Evolutionary conservation across 768 basidiomycete genomes (phyloP), one percentile per base, ranked within the genome.

Genomic region (Coprinopsis strossmayeri): DNA sequence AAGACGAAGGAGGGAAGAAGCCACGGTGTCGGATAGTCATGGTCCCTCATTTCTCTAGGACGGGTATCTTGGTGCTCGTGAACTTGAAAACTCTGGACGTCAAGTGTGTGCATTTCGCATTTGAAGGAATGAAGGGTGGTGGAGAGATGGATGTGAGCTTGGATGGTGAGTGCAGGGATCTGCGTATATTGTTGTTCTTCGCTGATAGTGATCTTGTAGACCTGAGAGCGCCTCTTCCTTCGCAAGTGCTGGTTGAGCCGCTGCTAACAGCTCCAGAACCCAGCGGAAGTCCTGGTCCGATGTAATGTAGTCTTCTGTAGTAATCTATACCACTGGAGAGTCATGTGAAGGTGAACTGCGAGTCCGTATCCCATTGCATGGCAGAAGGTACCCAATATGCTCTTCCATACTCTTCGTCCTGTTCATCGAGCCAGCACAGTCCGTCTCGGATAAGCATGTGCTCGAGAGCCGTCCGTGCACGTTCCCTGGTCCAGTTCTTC

Each of bases 341-440:
- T 52, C 42, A 45, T 52, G 45, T 44, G 50, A 45, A 54, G 28
- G 28, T 24, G 24, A 24, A 34, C n/a, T 42, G 15, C 5, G 15
- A 40, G 64, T 63, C 86, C 46, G 77, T 68, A 50, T 89, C 86
- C 90, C 91, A 96, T 50, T 77, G 76, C 77, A 95, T 87, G 2
- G 85, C 86, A 11, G 88, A 89, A 1, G 87, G 85, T 10, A 95
- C 74, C 92, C 92, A 97, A 61, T 91, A 95, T 20, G 82, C 79
- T 49, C 74, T 72, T 24, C 81, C 80, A 25, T 68, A 70, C 13
- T 61, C 62, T 55, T 81, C 79, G 46, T 87, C 90, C 64, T 96
- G 92, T 21, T 90, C 84, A 59, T 99, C 96, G 25, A 98, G 61
- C 96, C 96, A 99, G 50, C 91, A 94, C 21, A 95, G 69, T 1